Conservation (phyloP, 2,329 filamentous ascomycete genomes). For the Stachybotrys chartarum region DNA sequence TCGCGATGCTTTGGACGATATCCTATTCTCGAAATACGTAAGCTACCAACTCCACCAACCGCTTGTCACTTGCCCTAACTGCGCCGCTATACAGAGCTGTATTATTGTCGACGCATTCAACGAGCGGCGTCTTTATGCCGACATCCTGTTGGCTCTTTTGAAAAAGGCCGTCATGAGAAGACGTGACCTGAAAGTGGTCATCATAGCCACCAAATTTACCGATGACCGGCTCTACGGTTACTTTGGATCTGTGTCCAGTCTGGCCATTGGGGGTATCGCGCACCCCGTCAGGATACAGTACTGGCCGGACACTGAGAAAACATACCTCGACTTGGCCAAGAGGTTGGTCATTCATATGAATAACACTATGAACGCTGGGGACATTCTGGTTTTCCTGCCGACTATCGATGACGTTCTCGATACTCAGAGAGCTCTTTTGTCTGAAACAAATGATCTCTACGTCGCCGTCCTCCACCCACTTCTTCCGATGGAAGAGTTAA, state of each 20-base stretch:
- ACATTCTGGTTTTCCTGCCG: background rate
- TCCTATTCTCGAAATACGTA: slow-evolving; percentile 20
- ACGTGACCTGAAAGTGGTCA: slow-evolving; percentile 75
- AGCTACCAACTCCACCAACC: slow-evolving; percentile 38
- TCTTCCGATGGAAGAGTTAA: background rate
- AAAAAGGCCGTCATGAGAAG: slow-evolving; percentile 75
- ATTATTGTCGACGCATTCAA: slow-evolving; percentile 92
- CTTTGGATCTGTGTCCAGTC: background rate
- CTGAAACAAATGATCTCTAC: background rate
- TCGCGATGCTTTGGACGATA: slow-evolving; percentile 66
- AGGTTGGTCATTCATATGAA: background rate
- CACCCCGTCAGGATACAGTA: background rate
- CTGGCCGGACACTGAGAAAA: background rate
- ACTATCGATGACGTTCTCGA: background rate
- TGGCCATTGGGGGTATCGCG: background rate
- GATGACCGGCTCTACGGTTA: background rate
- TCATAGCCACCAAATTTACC: slow-evolving; percentile 62
- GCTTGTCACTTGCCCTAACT: background rate
- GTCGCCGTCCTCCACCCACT: background rate
- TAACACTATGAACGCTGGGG: background rate
- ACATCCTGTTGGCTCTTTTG: slow-evolving; percentile 75
- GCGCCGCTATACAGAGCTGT: slow-evolving; percentile 53
- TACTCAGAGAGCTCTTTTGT: background rate
- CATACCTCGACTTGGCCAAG: background rate
- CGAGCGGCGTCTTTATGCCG: slow-evolving; percentile 76